Conservation (phyloP, 805 yeast species). For the Yarrowia yakushimensis region DNA sequence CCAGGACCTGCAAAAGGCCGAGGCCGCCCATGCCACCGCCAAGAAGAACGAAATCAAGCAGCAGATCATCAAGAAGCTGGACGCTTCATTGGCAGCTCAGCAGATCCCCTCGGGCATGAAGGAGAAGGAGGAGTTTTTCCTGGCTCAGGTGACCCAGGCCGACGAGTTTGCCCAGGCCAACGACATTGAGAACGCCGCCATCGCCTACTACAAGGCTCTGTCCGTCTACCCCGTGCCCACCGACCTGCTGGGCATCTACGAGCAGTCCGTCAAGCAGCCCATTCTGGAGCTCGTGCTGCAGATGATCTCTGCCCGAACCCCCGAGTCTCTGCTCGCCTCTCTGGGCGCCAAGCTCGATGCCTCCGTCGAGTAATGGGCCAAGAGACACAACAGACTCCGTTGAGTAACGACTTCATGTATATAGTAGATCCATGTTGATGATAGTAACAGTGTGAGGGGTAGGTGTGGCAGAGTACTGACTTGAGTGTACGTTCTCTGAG, state of each 20-base stretch:
- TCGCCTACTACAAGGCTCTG: slow-evolving; percentile 88
- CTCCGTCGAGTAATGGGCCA: slow-evolving; percentile 29
- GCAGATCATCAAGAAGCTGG: slow-evolving; percentile 58
- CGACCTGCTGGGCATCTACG: slow-evolving; percentile 83
- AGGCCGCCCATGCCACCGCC: slow-evolving; percentile 54
- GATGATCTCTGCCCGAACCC: slow-evolving; percentile 90
- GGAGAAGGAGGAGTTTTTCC: slow-evolving; percentile 74
- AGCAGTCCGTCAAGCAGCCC: slow-evolving; percentile 77
- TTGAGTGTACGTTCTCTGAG: too few relatives aligned
- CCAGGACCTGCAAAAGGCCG: slow-evolving; percentile 56
- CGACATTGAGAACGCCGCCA: slow-evolving; percentile 65
- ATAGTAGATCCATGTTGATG: background rate
- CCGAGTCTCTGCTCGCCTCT: slow-evolving; percentile 64
- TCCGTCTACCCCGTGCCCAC: slow-evolving; percentile 93
- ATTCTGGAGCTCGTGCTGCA: slow-evolving; percentile 79
- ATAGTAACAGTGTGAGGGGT: background rate
- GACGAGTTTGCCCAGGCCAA: slow-evolving; percentile 76
- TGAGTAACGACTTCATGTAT: too few relatives aligned
- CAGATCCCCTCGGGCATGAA: slow-evolving; percentile 71
- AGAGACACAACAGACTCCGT: too few relatives aligned
- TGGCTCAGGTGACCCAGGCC: slow-evolving; percentile 78
- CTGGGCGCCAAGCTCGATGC: slow-evolving; percentile 43
- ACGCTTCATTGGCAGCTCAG: slow-evolving; percentile 59
- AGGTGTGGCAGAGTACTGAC: too few relatives aligned
- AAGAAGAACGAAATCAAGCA: slow-evolving; percentile 56